phyloP scores from a whole-genome alignment of 208 protist species.

The Wallacemonas sp. region DNA sequence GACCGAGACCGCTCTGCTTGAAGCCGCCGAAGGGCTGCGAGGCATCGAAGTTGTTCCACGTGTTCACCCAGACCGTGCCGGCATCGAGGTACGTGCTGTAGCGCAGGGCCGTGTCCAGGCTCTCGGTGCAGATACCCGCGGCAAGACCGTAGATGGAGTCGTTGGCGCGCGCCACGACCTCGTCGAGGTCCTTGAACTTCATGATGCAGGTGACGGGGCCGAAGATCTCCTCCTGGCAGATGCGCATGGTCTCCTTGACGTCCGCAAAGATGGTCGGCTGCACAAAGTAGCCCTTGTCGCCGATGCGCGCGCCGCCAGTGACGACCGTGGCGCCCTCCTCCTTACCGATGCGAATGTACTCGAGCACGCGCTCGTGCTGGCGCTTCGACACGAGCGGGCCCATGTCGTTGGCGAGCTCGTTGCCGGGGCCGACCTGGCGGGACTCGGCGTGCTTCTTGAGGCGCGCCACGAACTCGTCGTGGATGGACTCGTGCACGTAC shows the following conservation, averaged over 20 bases:
- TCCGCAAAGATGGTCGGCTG: constrained; percentile 83
- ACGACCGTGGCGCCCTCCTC: constrained; percentile 72
- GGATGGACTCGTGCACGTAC: constrained; percentile 79
- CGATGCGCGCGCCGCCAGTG: constrained; percentile 51
- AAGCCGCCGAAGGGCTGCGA: constrained; percentile 84
- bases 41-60: constrained; percentile 80
- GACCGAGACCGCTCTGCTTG: constrained; percentile 86
- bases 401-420: constrained; percentile 43
- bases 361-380: constrained; percentile 71
- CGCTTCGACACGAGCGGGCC: constrained; percentile 71
- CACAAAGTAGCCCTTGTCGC: constrained; percentile 81
- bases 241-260: constrained; percentile 71
- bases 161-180: constrained; percentile 82
- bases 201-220: constrained; percentile 86
- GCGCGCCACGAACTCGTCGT: constrained; percentile 77
- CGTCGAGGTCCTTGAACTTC: constrained; percentile 81
- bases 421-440: constrained; percentile 58
- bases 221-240: constrained; percentile 90
- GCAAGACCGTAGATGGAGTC: constrained; percentile 82
- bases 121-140: constrained; percentile 76
- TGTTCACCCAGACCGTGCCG: constrained; percentile 90
- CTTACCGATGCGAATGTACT: constrained; percentile 79
- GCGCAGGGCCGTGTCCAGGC: constrained; percentile 69
- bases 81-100: constrained; percentile 58
- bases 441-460: constrained; percentile 53